phyloP scores from a whole-genome alignment of 2,329 filamentous ascomycete genomes.

The Neospermospora avenae region DNA sequence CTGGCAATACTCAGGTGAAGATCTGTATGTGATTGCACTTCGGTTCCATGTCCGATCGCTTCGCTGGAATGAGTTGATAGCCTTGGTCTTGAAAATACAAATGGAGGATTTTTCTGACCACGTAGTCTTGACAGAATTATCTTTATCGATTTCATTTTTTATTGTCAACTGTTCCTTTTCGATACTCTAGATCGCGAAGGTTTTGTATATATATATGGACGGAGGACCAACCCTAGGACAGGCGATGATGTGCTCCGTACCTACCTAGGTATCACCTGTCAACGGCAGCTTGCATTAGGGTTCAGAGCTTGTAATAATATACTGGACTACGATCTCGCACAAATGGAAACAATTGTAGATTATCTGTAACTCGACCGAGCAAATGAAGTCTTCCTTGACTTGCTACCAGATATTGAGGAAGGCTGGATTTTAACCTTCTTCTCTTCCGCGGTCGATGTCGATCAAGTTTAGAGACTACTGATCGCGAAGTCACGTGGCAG shows the following conservation, averaged over 20 bases:
- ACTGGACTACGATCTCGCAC: neutral
- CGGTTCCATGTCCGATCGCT: no score
- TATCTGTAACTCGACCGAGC: neutral
- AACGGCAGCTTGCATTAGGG: neutral
- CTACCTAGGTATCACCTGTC: no score
- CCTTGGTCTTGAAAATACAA: no score
- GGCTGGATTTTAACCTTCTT: neutral
- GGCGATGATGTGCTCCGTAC: neutral
- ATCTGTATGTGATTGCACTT: no score
- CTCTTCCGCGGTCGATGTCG: neutral
- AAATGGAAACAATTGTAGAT: neutral
- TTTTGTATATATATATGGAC: no score
- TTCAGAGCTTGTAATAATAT: neutral
- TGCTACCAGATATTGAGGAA: neutral
- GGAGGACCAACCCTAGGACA: neutral
- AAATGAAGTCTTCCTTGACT: neutral
- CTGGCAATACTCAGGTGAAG: no score
- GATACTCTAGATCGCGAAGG: no score
- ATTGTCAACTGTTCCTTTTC: no score
- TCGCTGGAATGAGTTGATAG: no score
- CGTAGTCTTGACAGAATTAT: no score
- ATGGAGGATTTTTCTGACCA: no score
- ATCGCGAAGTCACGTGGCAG: neutral
- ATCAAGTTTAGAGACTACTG: neutral
- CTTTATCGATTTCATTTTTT: no score